Evolutionary conservation across 1,284 basidiomycete genomes (phyloP), one percentile per base, ranked within the genome.

Genomic region (Puccinia novopanici): DNA sequence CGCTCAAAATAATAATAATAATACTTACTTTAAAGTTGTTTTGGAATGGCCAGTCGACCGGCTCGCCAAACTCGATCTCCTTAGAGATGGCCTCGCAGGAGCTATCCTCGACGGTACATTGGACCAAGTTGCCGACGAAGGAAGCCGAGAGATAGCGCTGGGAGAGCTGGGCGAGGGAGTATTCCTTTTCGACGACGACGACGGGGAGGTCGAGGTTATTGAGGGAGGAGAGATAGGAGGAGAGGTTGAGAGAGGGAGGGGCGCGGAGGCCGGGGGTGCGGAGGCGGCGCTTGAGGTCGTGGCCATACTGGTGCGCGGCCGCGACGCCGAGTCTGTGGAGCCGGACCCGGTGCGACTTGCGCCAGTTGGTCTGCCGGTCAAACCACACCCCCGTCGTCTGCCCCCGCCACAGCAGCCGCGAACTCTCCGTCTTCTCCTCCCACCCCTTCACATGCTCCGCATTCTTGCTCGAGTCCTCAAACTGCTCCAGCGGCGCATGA

Each of bases 321-420:
- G 59, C 81, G 70, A 85, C 84, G 0, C 85, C 83, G 72, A 86
- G 77, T n/a, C 84, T 79, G 73, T 86, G 85, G 30, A 87, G 82
- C 55, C 86, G 82, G 13, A 85, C 83, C 13, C 87, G 85, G 82
- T 87, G 87, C 5, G 84, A 85, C 78, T 84, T 82, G 40, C 84
- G 83, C 87, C 86, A 87, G 74, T 86, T 85, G 17, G 84, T 83
- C 72, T 85, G 83, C 40, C 82, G 82, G 75, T 85, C 83, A 82
- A 86, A 83, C 30, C 85, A 85, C 81, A 87, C 87, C 27, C 87
- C 87, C 0, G 87, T 87, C 10, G 86, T 85, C 0, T 84, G 84
- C 12, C 87, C 87, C 45, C 87, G 84, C 87, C 87, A 88, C 81
- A 87, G 87, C 34, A 87, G 78, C 42, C 86, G 84, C 76, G 86